Base-by-base conservation (phyloP, 768 basidiomycete genomes). In the Paxillus ammoniavirescens region DNA sequence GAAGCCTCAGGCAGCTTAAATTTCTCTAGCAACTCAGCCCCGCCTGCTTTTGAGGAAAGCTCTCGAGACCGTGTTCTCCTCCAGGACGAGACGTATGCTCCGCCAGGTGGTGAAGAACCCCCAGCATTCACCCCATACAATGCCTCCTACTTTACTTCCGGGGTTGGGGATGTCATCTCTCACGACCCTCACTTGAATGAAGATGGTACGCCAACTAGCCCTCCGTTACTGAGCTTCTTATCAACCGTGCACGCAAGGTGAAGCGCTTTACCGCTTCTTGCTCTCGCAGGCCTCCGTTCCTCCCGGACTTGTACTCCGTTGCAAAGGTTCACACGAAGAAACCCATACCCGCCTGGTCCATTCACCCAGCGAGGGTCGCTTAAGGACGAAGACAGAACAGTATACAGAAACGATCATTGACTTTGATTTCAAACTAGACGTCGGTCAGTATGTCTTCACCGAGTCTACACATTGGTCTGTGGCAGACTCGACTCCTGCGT, bases 231-330 rank as follows among this genome's bases (percentile, higher is more conserved):
- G 21, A 3, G 14, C 17, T 54, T 42, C 47, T 62, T n/a, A 17
- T 18, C 37, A 42, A 60, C 52, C 35, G 36, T 17, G 31, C 42
- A 7, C 49, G 53, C 10, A 50, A 86, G 86, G 86, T 42, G 86
- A 87, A 61, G 83, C 84, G 0, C 76, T 91, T 21, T 89, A 87
- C 65, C 81, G 87, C 52, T 92, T 89, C 67, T 71, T 92, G 15
- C 78, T 89, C 21, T 75, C 76, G 4, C 82, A 86, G 49, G 76
- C 84, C 2, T 65, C 61, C 31, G 68, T 60, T 2, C 73, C 71
- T 2, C 86, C 86, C 5, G 66, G 54, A 18, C 72, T 79, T 54
- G 66, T 70, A 35, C 62, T 87, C 5, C 78, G 75, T 41, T 77
- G 78, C 56, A 69, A 69, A 14, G 87, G 88, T 9, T 75, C 76